Evolutionary conservation across 1,284 basidiomycete species (phyloP).

Genomic region (Cryptococcus hybrid): DNA sequence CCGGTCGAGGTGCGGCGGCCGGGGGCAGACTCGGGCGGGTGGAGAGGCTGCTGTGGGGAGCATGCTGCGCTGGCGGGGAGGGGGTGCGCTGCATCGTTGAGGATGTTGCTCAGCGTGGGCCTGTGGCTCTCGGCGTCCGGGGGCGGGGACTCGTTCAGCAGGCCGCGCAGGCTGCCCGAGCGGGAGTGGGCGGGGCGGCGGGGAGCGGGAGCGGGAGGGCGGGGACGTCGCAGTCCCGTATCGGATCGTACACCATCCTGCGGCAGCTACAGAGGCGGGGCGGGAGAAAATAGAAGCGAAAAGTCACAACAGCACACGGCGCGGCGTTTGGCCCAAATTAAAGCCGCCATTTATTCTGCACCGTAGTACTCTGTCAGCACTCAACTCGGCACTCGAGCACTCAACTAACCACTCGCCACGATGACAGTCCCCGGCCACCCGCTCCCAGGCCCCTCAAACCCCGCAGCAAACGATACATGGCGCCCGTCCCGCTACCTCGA

Average conservation of each 20-base stretch:
- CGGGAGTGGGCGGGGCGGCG: background rate
- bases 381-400: background rate
- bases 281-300: background rate
- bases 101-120: slow-evolving; percentile 5
- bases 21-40: slow-evolving; percentile 16
- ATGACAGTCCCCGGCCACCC: background rate
- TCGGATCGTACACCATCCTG: slow-evolving; percentile 47
- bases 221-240: slow-evolving; percentile 45
- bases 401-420: background rate
- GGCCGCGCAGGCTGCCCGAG: slow-evolving; percentile 11
- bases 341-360: background rate
- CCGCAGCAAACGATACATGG: slow-evolving; percentile 47
- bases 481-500: slow-evolving; percentile 52
- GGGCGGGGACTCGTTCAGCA: slow-evolving; percentile 15
- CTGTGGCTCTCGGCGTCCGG: slow-evolving; percentile 4
- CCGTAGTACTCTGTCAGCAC: background rate
- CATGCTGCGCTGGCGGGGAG: slow-evolving; percentile 16
- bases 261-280: background rate
- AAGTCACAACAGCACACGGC: background rate
- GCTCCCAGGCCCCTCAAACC: background rate
- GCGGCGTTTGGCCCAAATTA: background rate
- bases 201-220: slow-evolving; percentile 8
- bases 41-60: slow-evolving; percentile 28
- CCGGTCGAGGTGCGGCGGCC: slow-evolving; percentile 6
- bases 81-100: slow-evolving; percentile 1